Conservation (phyloP, 192 early-diverging fungal genomes). For the Oehlia diaphana region DNA sequence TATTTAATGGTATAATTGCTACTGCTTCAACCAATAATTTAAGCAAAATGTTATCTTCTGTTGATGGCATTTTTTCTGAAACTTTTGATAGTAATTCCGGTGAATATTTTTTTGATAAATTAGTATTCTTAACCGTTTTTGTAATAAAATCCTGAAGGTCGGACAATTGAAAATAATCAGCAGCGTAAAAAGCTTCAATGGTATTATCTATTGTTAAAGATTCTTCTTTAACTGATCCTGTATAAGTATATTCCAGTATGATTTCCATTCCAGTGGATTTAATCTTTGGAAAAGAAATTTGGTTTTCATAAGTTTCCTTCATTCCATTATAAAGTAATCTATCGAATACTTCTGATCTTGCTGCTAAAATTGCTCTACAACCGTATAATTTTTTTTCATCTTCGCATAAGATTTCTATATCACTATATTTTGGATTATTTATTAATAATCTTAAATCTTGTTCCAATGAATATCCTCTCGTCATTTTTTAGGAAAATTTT, state of each 20-base stretch:
- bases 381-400: background rate
- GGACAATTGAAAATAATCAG: conserved; percentile 11
- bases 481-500: no score
- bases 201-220: background rate
- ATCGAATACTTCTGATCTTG: background rate
- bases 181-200: background rate
- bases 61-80: no score
- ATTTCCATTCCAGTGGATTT: background rate
- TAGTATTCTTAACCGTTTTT: no score
- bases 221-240: background rate
- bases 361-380: conserved; percentile 3
- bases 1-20: no score
- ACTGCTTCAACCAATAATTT: no score
- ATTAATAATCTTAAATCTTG: background rate
- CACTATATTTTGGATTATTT: conserved; percentile 9
- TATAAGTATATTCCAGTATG: conserved; percentile 10
- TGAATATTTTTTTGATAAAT: no score
- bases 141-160: no score
- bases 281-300: background rate
- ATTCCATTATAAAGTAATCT: no score
- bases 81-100: background rate
- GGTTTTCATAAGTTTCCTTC: no score
- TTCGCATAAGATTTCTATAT: background rate
- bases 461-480: no score
- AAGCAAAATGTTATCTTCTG: no score